phyloP scores from a whole-genome alignment of 2,329 filamentous ascomycete species.

The Pseudohalonectria lignicola region DNA sequence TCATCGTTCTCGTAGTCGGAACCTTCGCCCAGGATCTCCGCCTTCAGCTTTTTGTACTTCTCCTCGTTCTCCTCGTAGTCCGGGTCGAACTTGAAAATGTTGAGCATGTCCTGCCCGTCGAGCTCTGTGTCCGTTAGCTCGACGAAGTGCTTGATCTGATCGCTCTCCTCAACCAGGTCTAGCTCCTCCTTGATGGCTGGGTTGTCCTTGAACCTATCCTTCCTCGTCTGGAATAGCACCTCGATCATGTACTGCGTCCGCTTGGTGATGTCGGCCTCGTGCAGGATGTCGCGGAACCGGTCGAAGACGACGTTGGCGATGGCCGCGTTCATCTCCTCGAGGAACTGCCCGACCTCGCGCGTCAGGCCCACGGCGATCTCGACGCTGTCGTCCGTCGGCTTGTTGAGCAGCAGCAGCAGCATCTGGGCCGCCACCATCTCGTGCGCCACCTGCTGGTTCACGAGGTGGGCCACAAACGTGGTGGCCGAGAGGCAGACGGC shows the following conservation, averaged over 20 bases:
- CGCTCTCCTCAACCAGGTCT: conserved; percentile 92
- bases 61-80: conserved; percentile 88
- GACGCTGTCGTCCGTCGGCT: conserved; percentile 93
- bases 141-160: conserved; percentile 87
- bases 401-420: conserved; percentile 79
- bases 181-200: conserved; percentile 83
- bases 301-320: conserved; percentile 90
- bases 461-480: conserved; percentile 88
- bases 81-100: conserved; percentile 89
- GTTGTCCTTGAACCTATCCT: conserved; percentile 95
- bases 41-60: conserved; percentile 80
- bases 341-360: conserved; percentile 82
- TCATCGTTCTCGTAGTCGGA: conserved; percentile 60
- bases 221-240: conserved; percentile 90
- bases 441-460: conserved; percentile 91
- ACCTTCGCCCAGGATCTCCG: conserved; percentile 88
- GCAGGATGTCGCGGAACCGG: conserved; percentile 87
- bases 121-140: conserved; percentile 68
- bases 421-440: conserved; percentile 93
- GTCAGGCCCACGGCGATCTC: conserved; percentile 94
- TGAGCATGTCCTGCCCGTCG: conserved; percentile 76
- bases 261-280: conserved; percentile 96
- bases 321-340: conserved; percentile 88
- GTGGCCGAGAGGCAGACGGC: conserved; percentile 87
- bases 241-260: conserved; percentile 99